Base-by-base conservation (phyloP, 2,329 filamentous ascomycete genomes). In the Fusarium sp. region DNA sequence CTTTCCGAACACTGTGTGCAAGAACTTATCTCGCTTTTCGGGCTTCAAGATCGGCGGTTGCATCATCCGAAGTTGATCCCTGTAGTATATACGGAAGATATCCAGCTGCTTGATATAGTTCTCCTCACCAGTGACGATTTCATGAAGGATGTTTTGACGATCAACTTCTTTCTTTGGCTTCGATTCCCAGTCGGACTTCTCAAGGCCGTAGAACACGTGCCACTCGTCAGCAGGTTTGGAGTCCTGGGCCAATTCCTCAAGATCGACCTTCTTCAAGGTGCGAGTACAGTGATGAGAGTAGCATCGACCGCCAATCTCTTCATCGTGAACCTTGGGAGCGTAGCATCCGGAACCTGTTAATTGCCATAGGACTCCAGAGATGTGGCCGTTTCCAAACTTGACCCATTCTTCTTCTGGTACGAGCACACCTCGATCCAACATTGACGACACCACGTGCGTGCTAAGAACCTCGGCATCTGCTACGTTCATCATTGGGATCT, bases 401-500 rank as follows among this genome's bases (percentile, higher is more conserved):
- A 99, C 91, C 96, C 97, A 99, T 81, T 99, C 97, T 78, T 99
- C 96, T 34, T 97, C 95, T 15, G 91, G 90, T 7, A 97, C 83
- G 33, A 99, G 82, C 12, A 93, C 92, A 38, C 90, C 91, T 10
- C 91, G 89, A 26, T 88, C 85, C 69, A 95, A 87, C 92, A 99
- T 96, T 46, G 90, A 88, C 56, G 89, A 84, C 3, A 97, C 89
- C 1, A 97, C 92, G 40, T 88, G 89, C 61, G 88, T 87, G 65
- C 92, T 93, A 52, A 99, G 84, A 1, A 90, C 91, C 77, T 99
- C 96, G 1, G 96, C 96, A 83, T 99, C 97, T 8, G 95, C 94
- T 41, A 96, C 95, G 73, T 99, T 98, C 93, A 99, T 97, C 1
- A 94, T 99, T 1, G 96, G 94, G 1, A 99, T 94, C 79, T 97